Conservation (phyloP, 164 flowering plant species). For the Chimonanthus praecox region DNA sequence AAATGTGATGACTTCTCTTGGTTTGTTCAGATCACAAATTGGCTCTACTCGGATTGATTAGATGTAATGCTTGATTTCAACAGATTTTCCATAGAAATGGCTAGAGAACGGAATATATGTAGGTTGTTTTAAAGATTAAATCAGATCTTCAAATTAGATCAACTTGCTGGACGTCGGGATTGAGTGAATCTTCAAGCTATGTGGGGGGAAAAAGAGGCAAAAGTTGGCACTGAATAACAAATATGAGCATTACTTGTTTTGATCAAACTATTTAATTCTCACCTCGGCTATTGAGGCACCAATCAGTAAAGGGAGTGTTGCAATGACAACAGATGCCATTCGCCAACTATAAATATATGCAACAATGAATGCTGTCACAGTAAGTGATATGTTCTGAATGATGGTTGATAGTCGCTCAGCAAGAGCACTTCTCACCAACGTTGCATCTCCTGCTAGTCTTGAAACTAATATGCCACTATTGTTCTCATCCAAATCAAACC, state of each 20-base stretch:
- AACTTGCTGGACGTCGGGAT: background rate
- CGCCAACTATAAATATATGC: conserved; percentile 69
- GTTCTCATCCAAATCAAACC: conserved; percentile 79
- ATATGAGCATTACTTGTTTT: background rate
- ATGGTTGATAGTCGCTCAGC: conserved; percentile 67
- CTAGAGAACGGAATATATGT: background rate
- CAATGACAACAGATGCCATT: conserved; percentile 49
- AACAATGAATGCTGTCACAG: conserved; percentile 53
- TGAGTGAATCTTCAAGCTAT: background rate
- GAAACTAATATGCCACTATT: conserved; percentile 49
- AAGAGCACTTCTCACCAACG: conserved; percentile 56
- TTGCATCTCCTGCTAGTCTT: conserved; percentile 63
- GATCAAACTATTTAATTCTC: conserved; percentile 2
- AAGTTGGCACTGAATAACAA: background rate
- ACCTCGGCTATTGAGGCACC: conserved; percentile 69
- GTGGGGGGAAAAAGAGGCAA: background rate
- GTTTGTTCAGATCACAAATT: background rate
- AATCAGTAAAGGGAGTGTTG: conserved; percentile 63
- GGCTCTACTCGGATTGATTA: background rate
- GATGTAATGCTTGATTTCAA: background rate
- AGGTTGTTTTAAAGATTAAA: background rate
- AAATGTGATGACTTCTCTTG: background rate
- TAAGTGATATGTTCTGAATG: conserved; percentile 64
- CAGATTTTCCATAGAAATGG: no score
- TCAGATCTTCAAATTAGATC: background rate